A percentile compares a stretch with the other conserved stretches of the same genome.
These are phyloP conservation scores for Penicillium sp. DNA, from an alignment of 2,329 filamentous ascomycete species.

Conservation along the genomic window DNA sequence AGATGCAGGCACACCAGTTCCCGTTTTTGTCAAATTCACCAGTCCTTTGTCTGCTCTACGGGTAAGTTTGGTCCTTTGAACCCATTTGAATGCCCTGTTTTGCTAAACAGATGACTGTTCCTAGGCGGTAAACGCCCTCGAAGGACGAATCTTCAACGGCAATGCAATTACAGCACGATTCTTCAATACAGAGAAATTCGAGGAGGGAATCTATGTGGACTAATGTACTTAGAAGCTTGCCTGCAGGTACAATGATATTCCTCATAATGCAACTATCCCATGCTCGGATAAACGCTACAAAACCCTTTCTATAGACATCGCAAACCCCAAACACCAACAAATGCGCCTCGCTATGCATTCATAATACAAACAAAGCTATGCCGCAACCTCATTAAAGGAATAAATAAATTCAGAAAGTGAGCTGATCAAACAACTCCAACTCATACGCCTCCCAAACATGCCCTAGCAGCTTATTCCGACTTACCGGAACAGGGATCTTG, in stretches of 20 bases:
- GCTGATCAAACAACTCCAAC: background rate
- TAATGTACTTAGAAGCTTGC: background rate
- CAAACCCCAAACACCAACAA: background rate
- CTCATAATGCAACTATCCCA: background rate
- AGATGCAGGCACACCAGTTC: constrained; percentile 51
- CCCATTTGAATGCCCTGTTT: background rate
- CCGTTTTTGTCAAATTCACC: constrained; percentile 93
- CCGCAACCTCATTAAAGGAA: background rate
- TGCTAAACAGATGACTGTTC: constrained; percentile 1
- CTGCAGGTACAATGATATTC: background rate
- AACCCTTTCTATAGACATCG: background rate
- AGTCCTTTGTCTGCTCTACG: constrained; percentile 79
- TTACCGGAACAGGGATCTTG: background rate
- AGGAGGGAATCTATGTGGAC: constrained; percentile 57
- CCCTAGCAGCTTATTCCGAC: background rate
- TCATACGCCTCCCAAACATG: background rate
- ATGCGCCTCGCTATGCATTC: background rate
- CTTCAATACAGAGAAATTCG: constrained; percentile 81
- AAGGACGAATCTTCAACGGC: constrained; percentile 84
- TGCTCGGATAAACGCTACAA: background rate
- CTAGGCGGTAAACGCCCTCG: constrained; percentile 83
- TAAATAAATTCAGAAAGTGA: background rate
- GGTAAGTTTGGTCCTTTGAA: constrained; percentile 53
- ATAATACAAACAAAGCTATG: background rate
- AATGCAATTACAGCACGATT: constrained; percentile 81